Evolutionary conservation across 2,329 filamentous ascomycete species (phyloP).

Genomic region (Aureobasidium sp.): DNA sequence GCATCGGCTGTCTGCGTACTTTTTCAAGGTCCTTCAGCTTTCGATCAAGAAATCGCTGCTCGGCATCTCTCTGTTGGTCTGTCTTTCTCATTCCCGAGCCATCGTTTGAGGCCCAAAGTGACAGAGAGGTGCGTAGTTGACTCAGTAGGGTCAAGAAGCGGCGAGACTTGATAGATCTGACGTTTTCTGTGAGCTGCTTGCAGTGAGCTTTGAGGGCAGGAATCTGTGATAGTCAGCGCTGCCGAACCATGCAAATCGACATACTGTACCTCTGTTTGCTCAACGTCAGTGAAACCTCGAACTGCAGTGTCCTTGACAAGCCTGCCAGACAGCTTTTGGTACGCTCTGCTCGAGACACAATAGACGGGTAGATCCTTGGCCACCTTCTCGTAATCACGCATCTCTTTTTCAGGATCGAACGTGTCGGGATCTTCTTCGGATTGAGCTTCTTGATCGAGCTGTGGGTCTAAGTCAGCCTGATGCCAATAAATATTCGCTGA

Average conservation of each 20-base stretch:
- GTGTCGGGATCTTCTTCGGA: slow-evolving; percentile 47
- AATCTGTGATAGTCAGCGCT: slow-evolving; percentile 28
- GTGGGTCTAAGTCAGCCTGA: neutral
- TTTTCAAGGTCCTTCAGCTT: slow-evolving; percentile 36
- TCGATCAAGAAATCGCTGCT: slow-evolving; percentile 34
- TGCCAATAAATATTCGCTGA: neutral
- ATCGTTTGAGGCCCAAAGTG: slow-evolving; percentile 44
- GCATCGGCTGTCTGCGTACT: slow-evolving; percentile 1
- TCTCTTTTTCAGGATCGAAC: slow-evolving; percentile 50
- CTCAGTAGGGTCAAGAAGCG: slow-evolving; percentile 47
- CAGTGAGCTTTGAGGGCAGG: slow-evolving; percentile 54
- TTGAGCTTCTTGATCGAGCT: slow-evolving; percentile 49
- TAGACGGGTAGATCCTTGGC: slow-evolving; percentile 54
- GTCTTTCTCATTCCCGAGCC: slow-evolving; percentile 36
- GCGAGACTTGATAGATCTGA: slow-evolving; percentile 39
- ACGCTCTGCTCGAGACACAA: slow-evolving; percentile 56
- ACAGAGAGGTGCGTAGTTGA: slow-evolving; percentile 48
- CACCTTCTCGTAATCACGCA: slow-evolving; percentile 53
- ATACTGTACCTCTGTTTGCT: slow-evolving; percentile 44
- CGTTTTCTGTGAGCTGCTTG: slow-evolving; percentile 48
- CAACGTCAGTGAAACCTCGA: slow-evolving; percentile 44
- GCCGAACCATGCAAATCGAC: neutral
- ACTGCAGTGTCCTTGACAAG: slow-evolving; percentile 47
- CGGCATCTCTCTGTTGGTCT: slow-evolving; percentile 32
- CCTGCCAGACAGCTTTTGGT: slow-evolving; percentile 54